Conservation (phyloP, 768 basidiomycete species). For the Leccinum fibrillosum region DNA sequence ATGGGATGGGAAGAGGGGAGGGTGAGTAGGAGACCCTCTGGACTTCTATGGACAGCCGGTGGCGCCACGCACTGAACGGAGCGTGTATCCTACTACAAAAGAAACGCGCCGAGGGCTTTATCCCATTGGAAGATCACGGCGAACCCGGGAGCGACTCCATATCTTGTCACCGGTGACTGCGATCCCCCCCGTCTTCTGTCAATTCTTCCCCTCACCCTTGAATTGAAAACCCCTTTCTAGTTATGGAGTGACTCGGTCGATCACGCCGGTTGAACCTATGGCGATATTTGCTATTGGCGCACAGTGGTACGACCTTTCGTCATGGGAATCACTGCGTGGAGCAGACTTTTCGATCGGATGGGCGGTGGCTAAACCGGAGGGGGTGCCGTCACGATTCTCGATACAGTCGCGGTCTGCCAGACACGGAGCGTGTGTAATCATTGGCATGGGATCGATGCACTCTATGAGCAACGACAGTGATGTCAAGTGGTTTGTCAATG, state of each 20-base stretch:
- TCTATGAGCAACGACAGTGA: not conserved
- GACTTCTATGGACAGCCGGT: conserved; percentile 1
- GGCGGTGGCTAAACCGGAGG: conserved; percentile 4
- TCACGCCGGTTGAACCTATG: not conserved
- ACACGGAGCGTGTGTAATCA: not conserved
- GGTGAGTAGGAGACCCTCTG: not conserved
- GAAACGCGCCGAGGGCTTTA: conserved; percentile 9
- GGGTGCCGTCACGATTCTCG: conserved; percentile 16
- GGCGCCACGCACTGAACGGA: not conserved
- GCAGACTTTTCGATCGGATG: not conserved
- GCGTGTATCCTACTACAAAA: not conserved
- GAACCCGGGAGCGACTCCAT: not conserved
- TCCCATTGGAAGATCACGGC: conserved; percentile 4
- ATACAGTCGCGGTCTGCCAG: not conserved
- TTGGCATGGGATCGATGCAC: not conserved
- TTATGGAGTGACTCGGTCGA: not conserved
- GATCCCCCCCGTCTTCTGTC: not conserved
- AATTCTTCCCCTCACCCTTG: not conserved
- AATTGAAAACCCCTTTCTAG: conserved; percentile 2
- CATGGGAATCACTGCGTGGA: not conserved
- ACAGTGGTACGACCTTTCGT: not conserved
- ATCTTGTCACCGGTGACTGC: not conserved
- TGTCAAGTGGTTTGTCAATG: not conserved
- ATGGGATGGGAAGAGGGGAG: not conserved
- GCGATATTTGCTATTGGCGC: conserved; percentile 13